Conservation (phyloP, 805 yeast genomes). For the Sugiyamaella valdiviana region DNA sequence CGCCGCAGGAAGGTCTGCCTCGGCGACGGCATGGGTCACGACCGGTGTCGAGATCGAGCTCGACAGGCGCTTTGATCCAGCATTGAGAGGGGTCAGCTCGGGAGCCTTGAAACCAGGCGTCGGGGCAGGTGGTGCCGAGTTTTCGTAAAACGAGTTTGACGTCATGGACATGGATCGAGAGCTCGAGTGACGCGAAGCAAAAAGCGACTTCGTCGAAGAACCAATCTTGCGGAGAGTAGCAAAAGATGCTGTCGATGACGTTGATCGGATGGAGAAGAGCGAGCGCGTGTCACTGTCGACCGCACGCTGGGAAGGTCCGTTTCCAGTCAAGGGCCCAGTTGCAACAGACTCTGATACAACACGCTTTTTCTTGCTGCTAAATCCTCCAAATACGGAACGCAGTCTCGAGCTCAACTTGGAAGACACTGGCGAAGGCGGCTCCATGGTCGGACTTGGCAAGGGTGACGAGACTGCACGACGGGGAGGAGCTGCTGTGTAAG, state of each 20-base stretch:
- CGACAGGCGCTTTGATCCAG: background rate
- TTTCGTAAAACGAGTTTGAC: background rate
- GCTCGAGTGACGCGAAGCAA: background rate
- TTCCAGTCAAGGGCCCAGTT: constrained; percentile 1
- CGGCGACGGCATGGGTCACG: constrained; percentile 17
- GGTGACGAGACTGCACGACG: background rate
- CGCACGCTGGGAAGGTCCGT: background rate
- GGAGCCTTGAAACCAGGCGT: background rate
- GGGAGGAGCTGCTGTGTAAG: background rate
- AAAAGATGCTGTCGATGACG: constrained; percentile 25
- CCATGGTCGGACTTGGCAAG: background rate
- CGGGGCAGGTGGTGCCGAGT: background rate
- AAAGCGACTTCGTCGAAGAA: constrained; percentile 10
- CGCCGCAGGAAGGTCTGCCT: constrained; percentile 11
- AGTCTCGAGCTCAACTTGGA: constrained; percentile 1
- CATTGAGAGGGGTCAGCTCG: background rate
- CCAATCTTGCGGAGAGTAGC: constrained; percentile 19
- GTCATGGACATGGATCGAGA: background rate
- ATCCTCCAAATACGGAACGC: background rate
- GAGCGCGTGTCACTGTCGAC: constrained; percentile 20
- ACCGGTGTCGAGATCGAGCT: constrained; percentile 10
- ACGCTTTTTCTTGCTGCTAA: background rate
- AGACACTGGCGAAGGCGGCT: background rate
- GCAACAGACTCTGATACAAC: background rate
- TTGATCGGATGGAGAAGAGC: constrained; percentile 24